Evolutionary conservation across 768 basidiomycete species (phyloP).

Genomic region (Gelatoporia subvermispora): DNA sequence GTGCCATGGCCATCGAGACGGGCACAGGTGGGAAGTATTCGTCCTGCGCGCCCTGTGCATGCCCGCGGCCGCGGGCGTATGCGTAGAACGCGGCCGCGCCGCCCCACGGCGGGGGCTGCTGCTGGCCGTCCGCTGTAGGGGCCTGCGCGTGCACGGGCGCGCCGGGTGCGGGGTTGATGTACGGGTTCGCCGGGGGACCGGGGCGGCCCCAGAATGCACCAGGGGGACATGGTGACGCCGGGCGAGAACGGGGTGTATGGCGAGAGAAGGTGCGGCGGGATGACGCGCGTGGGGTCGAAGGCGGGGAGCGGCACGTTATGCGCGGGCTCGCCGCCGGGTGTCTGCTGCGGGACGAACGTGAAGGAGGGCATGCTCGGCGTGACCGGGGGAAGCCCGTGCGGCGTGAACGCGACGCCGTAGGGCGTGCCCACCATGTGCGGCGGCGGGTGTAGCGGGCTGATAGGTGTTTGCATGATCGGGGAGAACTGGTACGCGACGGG

Average conservation of each 20-base stretch:
- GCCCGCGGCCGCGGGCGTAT: slow-evolving; percentile 6
- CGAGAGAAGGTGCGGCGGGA: slow-evolving; percentile 18
- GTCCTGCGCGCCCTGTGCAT: slow-evolving; percentile 12
- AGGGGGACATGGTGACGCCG: slow-evolving; percentile 66
- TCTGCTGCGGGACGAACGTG: slow-evolving; percentile 64
- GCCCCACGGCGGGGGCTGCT: neutral
- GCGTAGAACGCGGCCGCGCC: slow-evolving; percentile 4
- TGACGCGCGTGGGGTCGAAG: slow-evolving; percentile 8
- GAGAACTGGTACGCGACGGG: slow-evolving; percentile 26
- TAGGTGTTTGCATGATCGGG: slow-evolving; percentile 27
- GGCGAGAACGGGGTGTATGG: slow-evolving; percentile 57
- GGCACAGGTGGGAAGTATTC: slow-evolving; percentile 42
- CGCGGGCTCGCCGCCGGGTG: slow-evolving; percentile 31
- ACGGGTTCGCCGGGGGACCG: slow-evolving; percentile 33
- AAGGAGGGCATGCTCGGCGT: slow-evolving; percentile 99
- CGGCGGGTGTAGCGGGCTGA: slow-evolving; percentile 37
- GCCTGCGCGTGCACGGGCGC: slow-evolving; percentile 41
- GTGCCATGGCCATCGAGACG: slow-evolving; percentile 12
- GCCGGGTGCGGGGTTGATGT: slow-evolving; percentile 58
- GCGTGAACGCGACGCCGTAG: slow-evolving; percentile 45
- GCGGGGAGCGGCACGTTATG: slow-evolving; percentile 18
- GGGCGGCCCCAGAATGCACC: slow-evolving; percentile 67
- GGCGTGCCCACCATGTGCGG: slow-evolving; percentile 22
- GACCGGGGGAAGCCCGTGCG: slow-evolving; percentile 84
- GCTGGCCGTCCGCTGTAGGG: slow-evolving; percentile 7